Evolutionary conservation across 1,284 basidiomycete genomes (phyloP).

Genomic region (Stygiomarasmius scandens): DNA sequence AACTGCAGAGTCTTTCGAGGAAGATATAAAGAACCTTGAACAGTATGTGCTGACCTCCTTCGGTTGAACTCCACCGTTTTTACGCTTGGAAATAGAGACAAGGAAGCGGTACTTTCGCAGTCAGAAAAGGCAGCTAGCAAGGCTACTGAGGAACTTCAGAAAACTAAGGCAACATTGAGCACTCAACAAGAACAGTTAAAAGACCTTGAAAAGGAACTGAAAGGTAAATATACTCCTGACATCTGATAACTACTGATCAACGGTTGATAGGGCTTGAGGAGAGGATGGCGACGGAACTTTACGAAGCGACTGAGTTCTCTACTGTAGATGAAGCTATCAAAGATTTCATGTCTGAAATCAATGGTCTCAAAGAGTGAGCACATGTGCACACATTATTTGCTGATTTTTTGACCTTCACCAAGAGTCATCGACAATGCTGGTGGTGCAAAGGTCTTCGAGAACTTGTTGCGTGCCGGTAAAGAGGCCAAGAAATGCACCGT

Average conservation of each 20-base stretch:
- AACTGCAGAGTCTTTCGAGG: slow-evolving; percentile 69
- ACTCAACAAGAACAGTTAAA: slow-evolving; percentile 64
- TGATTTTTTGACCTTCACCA: slow-evolving; percentile 20
- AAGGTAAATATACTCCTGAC: slow-evolving; percentile 42
- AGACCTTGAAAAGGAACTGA: slow-evolving; percentile 64
- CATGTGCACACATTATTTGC: too few species aligned
- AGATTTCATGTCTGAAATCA: slow-evolving; percentile 56
- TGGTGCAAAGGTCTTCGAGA: slow-evolving; percentile 61
- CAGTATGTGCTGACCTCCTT: slow-evolving; percentile 54
- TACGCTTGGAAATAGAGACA: slow-evolving; percentile 49
- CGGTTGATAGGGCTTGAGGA: slow-evolving; percentile 53
- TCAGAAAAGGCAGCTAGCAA: slow-evolving; percentile 53
- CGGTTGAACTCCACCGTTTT: not conserved
- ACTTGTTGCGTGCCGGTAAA: slow-evolving; percentile 63
- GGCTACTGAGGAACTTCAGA: slow-evolving; percentile 60
- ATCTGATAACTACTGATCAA: slow-evolving; percentile 3
- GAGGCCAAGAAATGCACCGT: slow-evolving; percentile 72
- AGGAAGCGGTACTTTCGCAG: slow-evolving; percentile 63
- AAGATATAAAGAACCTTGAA: slow-evolving; percentile 61
- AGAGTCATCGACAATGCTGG: slow-evolving; percentile 36
- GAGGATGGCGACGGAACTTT: slow-evolving; percentile 45
- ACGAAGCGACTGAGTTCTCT: slow-evolving; percentile 20
- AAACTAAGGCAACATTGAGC: slow-evolving; percentile 62
- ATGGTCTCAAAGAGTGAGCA: slow-evolving; percentile 57
- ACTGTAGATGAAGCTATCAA: slow-evolving; percentile 59